phyloP scores from a whole-genome alignment of 768 basidiomycete genomes.

The Termitomyces eurrhizus region DNA sequence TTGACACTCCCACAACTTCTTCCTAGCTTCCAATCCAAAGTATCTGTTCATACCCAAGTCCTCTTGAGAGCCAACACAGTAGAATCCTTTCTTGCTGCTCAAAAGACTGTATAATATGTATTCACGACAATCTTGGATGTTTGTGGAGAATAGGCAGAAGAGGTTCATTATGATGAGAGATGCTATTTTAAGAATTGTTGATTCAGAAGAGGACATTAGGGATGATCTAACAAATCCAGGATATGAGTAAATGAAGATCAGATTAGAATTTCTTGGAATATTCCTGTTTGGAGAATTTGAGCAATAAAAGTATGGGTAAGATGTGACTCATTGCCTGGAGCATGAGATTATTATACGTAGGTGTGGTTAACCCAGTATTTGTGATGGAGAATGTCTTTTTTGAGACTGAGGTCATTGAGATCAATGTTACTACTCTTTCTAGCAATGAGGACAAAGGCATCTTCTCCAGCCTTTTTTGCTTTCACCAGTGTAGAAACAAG shows the following conservation, averaged over 20 bases:
- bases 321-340: constrained; percentile 27
- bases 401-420: constrained; percentile 41
- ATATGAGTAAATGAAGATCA: constrained; percentile 36
- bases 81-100: constrained; percentile 23
- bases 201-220: constrained; percentile 23
- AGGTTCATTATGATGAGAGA: constrained; percentile 18
- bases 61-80: constrained; percentile 26
- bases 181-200: constrained; percentile 18
- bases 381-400: constrained; percentile 30
- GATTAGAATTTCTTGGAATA: constrained; percentile 28
- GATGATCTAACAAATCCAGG: constrained; percentile 37
- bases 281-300: constrained; percentile 22
- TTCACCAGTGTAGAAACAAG: constrained; percentile 39
- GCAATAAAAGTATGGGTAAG: neutral
- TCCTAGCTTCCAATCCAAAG: constrained; percentile 33
- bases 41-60: constrained; percentile 29
- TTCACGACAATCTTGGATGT: constrained; percentile 17
- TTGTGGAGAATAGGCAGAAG: constrained; percentile 10
- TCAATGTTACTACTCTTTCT: constrained; percentile 34
- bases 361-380: constrained; percentile 24
- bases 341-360: constrained; percentile 41
- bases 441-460: constrained; percentile 42
- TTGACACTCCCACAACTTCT: constrained; percentile 31
- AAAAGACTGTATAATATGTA: constrained; percentile 32
- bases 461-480: constrained; percentile 45